These are phyloP conservation scores for Bipolaris oryzae DNA, from an alignment of 2,329 filamentous ascomycete genomes.

Conservation along the genomic window DNA sequence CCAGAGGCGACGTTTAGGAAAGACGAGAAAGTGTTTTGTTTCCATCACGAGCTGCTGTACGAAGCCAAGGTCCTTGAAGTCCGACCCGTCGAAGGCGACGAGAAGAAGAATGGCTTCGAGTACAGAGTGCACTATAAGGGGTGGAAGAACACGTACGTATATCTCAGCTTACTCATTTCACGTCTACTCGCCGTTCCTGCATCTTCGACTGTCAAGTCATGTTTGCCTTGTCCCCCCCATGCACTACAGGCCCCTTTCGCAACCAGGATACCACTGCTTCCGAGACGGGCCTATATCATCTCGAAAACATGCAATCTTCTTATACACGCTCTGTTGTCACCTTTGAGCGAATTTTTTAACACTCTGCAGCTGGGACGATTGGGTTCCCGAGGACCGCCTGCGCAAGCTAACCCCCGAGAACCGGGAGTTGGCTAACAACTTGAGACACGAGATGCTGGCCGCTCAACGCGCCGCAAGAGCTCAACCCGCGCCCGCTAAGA, in stretches of 20 bases:
- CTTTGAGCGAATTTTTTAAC: slow-evolving; percentile 20
- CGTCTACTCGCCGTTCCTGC: slow-evolving; percentile 1
- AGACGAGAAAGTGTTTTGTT: slow-evolving; percentile 94
- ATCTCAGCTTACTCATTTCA: slow-evolving; percentile 3
- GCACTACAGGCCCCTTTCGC: slow-evolving; percentile 10
- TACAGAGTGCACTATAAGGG: slow-evolving; percentile 99
- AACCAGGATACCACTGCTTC: slow-evolving; percentile 20
- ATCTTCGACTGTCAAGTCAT: slow-evolving; percentile 8
- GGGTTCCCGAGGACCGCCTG: slow-evolving; percentile 91
- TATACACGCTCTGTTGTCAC: neutral
- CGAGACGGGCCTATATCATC: neutral
- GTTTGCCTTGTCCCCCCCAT: slow-evolving; percentile 20
- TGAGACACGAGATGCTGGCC: slow-evolving; percentile 70
- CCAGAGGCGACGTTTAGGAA: slow-evolving; percentile 64
- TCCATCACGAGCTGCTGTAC: slow-evolving; percentile 96
- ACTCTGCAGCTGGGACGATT: slow-evolving; percentile 84
- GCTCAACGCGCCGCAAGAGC: slow-evolving; percentile 58
- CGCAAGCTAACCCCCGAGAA: slow-evolving; percentile 96
- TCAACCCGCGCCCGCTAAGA: slow-evolving; percentile 56
- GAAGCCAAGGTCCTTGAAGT: slow-evolving; percentile 94
- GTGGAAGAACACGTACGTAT: slow-evolving; percentile 91
- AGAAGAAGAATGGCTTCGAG: slow-evolving; percentile 76
- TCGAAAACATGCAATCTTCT: neutral
- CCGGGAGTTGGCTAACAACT: slow-evolving; percentile 79
- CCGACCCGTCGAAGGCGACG: slow-evolving; percentile 64